A percentile compares a stretch with the other conserved stretches of the same genome.
These are phyloP conservation scores for Lachnellula suecica DNA, from an alignment of 2,329 filamentous ascomycete species.

Conservation along the genomic window DNA sequence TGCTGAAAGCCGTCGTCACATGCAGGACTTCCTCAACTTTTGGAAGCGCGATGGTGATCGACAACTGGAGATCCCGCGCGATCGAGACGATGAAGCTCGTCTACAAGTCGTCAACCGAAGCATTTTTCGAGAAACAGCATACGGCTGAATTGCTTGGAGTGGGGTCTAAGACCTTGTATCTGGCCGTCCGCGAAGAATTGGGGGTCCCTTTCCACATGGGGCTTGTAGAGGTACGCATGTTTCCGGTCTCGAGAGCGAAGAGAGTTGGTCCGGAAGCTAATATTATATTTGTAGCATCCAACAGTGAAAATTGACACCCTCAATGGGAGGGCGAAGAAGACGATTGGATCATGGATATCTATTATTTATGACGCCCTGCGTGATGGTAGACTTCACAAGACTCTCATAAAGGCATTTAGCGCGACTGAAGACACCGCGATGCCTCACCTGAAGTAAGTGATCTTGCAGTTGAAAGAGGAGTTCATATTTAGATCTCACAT, in stretches of 20 bases:
- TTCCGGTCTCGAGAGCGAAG: background rate
- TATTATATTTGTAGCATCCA: background rate
- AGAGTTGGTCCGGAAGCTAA: no score
- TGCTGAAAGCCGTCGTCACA: background rate
- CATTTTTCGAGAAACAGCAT: slow-evolving; percentile 6
- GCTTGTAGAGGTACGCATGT: slow-evolving; percentile 11
- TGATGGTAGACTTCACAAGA: background rate
- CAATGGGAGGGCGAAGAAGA: slow-evolving; percentile 5
- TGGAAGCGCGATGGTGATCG: background rate
- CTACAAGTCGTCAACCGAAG: slow-evolving; percentile 35
- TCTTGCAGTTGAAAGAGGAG: background rate
- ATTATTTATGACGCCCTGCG: slow-evolving; percentile 25
- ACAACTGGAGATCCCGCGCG: background rate
- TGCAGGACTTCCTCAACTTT: background rate
- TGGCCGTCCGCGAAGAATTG: slow-evolving; percentile 35
- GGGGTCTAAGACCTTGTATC: slow-evolving; percentile 34
- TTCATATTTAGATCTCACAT: no score
- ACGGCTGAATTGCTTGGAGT: slow-evolving; percentile 29
- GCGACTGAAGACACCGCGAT: background rate
- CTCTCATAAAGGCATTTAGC: background rate
- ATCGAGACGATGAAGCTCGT: slow-evolving; percentile 25
- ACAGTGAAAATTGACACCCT: slow-evolving; percentile 4
- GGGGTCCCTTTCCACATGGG: slow-evolving; percentile 30
- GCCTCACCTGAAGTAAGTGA: background rate
- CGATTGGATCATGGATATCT: slow-evolving; percentile 21